These are phyloP conservation scores for Peronospora belbahrii DNA, from an alignment of 352 stramenopile species.

Conservation along the genomic window DNA sequence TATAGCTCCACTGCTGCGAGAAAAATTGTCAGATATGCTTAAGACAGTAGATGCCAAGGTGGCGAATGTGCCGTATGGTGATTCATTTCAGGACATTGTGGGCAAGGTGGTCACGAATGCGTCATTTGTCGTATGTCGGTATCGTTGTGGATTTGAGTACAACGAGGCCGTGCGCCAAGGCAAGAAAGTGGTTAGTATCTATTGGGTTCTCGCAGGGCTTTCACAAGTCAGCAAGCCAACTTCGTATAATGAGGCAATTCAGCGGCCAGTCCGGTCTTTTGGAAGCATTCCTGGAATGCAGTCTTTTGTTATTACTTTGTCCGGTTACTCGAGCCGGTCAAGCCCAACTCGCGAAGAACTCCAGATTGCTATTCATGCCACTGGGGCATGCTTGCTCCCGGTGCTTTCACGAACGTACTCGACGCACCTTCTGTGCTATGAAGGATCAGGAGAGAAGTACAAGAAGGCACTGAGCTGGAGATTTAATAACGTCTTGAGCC, in stretches of 20 bases:
- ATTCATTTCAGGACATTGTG: constrained; percentile 72
- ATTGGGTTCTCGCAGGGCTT: constrained; percentile 63
- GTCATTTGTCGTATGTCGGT: constrained; percentile 75
- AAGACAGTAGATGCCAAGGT: constrained; percentile 71
- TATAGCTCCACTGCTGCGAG: constrained; percentile 53
- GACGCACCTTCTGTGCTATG: constrained; percentile 73
- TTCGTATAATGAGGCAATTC: constrained; percentile 41
- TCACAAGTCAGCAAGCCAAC: constrained; percentile 26
- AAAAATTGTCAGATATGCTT: constrained; percentile 56
- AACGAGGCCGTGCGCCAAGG: constrained; percentile 58
- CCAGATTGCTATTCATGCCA: constrained; percentile 75
- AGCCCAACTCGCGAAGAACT: constrained; percentile 71
- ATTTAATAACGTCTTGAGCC: constrained; percentile 71
- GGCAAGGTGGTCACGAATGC: constrained; percentile 70
- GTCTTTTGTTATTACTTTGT: constrained; percentile 75
- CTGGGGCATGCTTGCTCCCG: constrained; percentile 76
- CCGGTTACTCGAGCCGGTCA: constrained; percentile 71
- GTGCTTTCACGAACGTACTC: constrained; percentile 77
- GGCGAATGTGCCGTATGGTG: constrained; percentile 60
- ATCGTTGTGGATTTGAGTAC: constrained; percentile 76
- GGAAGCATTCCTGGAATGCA: constrained; percentile 73
- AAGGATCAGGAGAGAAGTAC: constrained; percentile 77
- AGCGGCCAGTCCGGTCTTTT: constrained; percentile 52
- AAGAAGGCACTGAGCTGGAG: constrained; percentile 78
- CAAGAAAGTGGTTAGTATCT: constrained; percentile 74